phyloP scores from a whole-genome alignment of 768 basidiomycete species.

The Phylloporus scabripes region DNA sequence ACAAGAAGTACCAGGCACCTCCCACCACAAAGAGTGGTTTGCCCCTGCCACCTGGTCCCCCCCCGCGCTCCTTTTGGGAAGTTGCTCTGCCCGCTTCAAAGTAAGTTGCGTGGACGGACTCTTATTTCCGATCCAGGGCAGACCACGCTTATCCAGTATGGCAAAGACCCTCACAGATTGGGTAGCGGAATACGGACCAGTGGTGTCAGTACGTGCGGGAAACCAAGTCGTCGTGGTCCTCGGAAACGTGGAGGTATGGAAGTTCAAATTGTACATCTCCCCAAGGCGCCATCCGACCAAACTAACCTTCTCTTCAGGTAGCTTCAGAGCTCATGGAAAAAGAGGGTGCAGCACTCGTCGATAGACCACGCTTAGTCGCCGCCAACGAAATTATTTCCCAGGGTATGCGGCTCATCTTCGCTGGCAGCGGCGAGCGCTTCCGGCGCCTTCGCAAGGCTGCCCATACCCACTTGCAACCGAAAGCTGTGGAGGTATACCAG shows the following conservation, averaged over 20 bases:
- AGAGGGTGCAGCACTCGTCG: conserved; percentile 44
- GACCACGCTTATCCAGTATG: neutral
- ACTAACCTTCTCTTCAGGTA: conserved; percentile 27
- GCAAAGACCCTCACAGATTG: conserved; percentile 3
- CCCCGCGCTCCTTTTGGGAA: conserved; percentile 14
- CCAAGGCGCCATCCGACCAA: neutral
- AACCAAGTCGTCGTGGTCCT: neutral
- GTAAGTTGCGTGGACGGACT: neutral
- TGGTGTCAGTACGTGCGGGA: conserved; percentile 25
- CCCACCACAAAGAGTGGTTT: neutral
- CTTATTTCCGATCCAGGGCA: neutral
- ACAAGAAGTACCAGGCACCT: conserved; percentile 1
- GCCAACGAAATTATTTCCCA: conserved; percentile 50
- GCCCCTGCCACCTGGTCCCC: conserved; percentile 18
- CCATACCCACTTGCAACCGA: conserved; percentile 49
- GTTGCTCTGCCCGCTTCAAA: conserved; percentile 8
- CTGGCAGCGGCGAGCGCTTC: conserved; percentile 45
- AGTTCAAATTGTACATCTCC: neutral
- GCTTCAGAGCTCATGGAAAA: conserved; percentile 59
- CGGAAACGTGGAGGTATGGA: conserved; percentile 3
- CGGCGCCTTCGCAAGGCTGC: conserved; percentile 51
- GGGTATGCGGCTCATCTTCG: conserved; percentile 47
- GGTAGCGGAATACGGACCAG: conserved; percentile 1
- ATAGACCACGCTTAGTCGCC: conserved; percentile 46
- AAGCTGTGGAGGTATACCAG: conserved; percentile 39